phyloP scores from a whole-genome alignment of 495 filamentous ascomycete species.

The Mycothermus thermophilus region DNA sequence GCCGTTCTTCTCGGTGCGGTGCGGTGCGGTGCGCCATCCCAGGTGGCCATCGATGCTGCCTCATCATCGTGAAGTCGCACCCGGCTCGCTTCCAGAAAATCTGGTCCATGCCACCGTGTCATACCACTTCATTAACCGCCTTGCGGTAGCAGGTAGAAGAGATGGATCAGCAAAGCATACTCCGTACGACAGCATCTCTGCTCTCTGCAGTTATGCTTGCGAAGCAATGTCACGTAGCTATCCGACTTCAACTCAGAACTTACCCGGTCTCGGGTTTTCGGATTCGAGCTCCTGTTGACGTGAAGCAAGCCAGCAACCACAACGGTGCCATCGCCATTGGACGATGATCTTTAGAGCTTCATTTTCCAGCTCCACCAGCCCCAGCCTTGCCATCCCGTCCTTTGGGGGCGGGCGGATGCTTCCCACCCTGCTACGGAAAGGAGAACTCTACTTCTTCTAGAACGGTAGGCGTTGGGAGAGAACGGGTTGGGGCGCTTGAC shows the following conservation, averaged over 20 bases:
- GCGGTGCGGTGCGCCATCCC: too few species aligned
- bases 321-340: too few species aligned
- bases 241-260: neutral
- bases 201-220: neutral
- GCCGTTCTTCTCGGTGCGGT: slow-evolving; percentile 1
- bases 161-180: too few species aligned
- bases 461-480: too few species aligned
- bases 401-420: neutral
- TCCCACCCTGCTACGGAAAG: neutral
- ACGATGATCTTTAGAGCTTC: too few species aligned
- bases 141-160: neutral
- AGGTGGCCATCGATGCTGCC: too few species aligned
- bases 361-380: neutral
- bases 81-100: slow-evolving; percentile 11
- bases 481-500: too few species aligned
- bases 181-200: neutral
- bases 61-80: too few species aligned
- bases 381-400: neutral
- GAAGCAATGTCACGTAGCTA: neutral
- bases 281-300: slow-evolving; percentile 9
- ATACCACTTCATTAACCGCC: neutral
- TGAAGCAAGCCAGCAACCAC: slow-evolving; percentile 9
- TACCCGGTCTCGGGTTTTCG: slow-evolving; percentile 17
- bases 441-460: too few species aligned
- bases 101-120: slow-evolving; percentile 1